phyloP scores from a whole-genome alignment of 202 grass and related monocot species.

The Panicum virgatum region DNA sequence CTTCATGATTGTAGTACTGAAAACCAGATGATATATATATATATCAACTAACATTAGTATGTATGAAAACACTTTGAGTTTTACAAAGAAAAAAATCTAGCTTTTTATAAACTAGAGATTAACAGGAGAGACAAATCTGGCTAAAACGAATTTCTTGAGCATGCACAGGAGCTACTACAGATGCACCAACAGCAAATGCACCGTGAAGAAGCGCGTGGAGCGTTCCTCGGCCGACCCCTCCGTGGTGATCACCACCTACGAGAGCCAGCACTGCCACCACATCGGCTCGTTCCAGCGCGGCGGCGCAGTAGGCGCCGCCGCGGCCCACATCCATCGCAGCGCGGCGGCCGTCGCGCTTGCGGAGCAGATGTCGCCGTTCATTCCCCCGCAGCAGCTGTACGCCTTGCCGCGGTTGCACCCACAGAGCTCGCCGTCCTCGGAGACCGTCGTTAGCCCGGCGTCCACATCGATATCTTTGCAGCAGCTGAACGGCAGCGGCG shows the following conservation, averaged over 20 bases:
- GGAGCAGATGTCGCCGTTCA: conserved; percentile 54
- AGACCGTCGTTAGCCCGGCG: conserved; percentile 4
- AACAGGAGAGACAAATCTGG: not conserved
- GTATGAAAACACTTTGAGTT: not conserved
- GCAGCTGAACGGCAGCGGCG: conserved; percentile 12
- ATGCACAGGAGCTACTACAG: conserved; percentile 98
- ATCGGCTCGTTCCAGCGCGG: conserved; percentile 55
- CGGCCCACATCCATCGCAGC: conserved; percentile 44
- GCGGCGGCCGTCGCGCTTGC: conserved; percentile 40
- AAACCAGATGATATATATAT: not conserved
- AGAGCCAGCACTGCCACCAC: conserved; percentile 91
- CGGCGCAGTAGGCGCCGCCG: not conserved
- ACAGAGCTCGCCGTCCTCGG: conserved; percentile 16
- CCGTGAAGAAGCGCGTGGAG: conserved; percentile 92
- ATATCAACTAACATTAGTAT: not conserved
- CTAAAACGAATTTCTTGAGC: conserved; percentile 1
- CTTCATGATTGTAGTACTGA: not conserved
- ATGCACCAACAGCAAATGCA: conserved; percentile 89
- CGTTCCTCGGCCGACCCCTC: conserved; percentile 65
- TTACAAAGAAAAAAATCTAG: not conserved
- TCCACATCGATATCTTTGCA: conserved; percentile 13
- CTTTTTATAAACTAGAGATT: not conserved
- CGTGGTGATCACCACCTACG: conserved; percentile 92
- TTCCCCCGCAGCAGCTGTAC: conserved; percentile 40
- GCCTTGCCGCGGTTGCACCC: conserved; percentile 31